Percentiles rank a stretch among this genome's conserved stretches.
These are phyloP conservation scores for Rhizopogon vulgaris DNA, from an alignment of 768 basidiomycete genomes.

Conservation along the genomic window DNA sequence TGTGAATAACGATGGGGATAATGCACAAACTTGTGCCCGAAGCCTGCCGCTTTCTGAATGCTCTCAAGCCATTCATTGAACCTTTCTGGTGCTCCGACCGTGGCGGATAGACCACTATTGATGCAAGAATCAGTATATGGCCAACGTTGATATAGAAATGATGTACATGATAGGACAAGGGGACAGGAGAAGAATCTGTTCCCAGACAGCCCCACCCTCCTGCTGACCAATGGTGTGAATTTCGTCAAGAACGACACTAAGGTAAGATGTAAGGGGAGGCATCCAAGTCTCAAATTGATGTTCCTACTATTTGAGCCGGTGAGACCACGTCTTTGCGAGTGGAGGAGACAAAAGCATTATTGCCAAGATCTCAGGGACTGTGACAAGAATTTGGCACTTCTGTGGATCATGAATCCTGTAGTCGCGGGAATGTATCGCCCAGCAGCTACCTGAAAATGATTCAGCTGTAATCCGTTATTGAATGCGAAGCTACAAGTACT, in stretches of 20 bases:
- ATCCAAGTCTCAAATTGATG: neutral
- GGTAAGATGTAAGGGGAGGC: slow-evolving; percentile 1
- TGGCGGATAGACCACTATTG: slow-evolving; percentile 62
- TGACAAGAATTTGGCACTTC: slow-evolving; percentile 68
- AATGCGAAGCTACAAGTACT: slow-evolving; percentile 13
- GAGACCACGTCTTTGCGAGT: slow-evolving; percentile 55
- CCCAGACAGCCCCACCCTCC: slow-evolving; percentile 67
- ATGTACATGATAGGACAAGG: slow-evolving; percentile 68
- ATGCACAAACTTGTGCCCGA: slow-evolving; percentile 52
- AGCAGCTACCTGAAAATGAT: slow-evolving; percentile 42
- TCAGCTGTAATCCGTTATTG: neutral
- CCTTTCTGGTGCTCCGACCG: slow-evolving; percentile 55
- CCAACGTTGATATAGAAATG: neutral
- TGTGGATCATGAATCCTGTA: slow-evolving; percentile 55
- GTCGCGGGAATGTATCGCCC: slow-evolving; percentile 65
- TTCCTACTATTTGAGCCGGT: slow-evolving; percentile 51
- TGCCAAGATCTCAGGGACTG: slow-evolving; percentile 65
- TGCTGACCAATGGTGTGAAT: slow-evolving; percentile 66
- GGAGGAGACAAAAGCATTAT: slow-evolving; percentile 67
- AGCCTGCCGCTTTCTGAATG: slow-evolving; percentile 54
- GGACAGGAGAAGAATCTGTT: slow-evolving; percentile 64
- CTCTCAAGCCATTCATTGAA: slow-evolving; percentile 63
- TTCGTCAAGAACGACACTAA: slow-evolving; percentile 54
- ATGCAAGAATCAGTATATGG: neutral
- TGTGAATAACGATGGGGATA: slow-evolving; percentile 71